These are phyloP conservation scores for Cyclocybe cylindracea DNA, from an alignment of 768 basidiomycete genomes.

Conservation along the genomic window DNA sequence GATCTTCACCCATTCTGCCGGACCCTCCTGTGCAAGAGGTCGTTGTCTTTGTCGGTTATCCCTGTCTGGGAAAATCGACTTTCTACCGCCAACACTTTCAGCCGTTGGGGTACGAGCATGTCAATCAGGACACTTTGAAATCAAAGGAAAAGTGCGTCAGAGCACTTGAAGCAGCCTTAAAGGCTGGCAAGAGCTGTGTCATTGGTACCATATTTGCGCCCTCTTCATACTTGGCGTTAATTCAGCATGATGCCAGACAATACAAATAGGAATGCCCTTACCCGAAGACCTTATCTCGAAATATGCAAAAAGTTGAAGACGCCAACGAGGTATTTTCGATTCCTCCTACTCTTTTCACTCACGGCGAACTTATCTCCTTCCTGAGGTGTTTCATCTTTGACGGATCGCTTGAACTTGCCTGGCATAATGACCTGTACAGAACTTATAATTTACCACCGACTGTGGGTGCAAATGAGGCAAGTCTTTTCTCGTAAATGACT, in stretches of 20 bases:
- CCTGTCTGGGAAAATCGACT: conserved; percentile 75
- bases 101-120: conserved; percentile 68
- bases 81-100: conserved; percentile 75
- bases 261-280: conserved; percentile 78
- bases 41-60: conserved; percentile 54
- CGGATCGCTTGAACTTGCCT: conserved; percentile 78
- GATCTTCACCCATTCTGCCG: conserved; percentile 51
- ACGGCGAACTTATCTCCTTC: not conserved
- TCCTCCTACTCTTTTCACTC: not conserved
- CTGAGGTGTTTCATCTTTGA: conserved; percentile 74
- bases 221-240: not conserved
- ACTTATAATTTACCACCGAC: conserved; percentile 61
- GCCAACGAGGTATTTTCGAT: conserved; percentile 52
- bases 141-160: conserved; percentile 77
- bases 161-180: conserved; percentile 55
- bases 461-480: conserved; percentile 41
- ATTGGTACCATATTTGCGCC: conserved; percentile 55
- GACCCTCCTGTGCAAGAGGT: conserved; percentile 37
- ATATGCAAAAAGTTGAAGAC: conserved; percentile 58
- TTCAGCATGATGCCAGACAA: conserved; percentile 58
- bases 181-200: conserved; percentile 65
- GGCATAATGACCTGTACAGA: conserved; percentile 93
- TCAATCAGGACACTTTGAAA: conserved; percentile 85
- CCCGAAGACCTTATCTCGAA: conserved; percentile 71
- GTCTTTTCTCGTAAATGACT: conserved; percentile 10